phyloP scores from a whole-genome alignment of 1,284 basidiomycete genomes.

The Puccinia triticina region DNA sequence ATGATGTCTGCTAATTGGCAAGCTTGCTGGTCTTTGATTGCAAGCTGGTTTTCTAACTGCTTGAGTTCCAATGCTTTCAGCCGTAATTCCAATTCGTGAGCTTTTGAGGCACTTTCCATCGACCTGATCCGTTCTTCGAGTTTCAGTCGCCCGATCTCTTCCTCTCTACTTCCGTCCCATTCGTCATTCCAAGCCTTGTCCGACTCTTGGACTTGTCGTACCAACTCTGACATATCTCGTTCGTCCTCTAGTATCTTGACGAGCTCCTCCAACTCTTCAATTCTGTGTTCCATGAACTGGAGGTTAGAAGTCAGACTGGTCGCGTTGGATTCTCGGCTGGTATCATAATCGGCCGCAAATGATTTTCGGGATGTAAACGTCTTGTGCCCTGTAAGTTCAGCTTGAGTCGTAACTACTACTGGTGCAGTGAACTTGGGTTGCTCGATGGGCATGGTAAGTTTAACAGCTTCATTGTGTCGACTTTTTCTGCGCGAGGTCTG shows the following conservation, averaged over 20 bases:
- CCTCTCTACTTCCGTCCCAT: slow-evolving; percentile 3
- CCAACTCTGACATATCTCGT: neutral
- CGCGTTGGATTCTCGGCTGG: slow-evolving; percentile 26
- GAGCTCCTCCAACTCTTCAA: slow-evolving; percentile 11
- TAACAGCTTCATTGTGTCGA: neutral
- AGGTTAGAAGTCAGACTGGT: neutral
- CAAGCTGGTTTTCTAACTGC: slow-evolving; percentile 18
- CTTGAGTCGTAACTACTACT: neutral
- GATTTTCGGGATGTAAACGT: slow-evolving; percentile 9
- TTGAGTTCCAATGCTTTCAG: slow-evolving; percentile 15
- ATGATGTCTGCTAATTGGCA: neutral
- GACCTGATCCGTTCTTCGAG: neutral
- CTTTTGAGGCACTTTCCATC: neutral
- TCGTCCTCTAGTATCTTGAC: slow-evolving; percentile 9
- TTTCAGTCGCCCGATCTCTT: neutral
- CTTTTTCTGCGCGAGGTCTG: neutral
- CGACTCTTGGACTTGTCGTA: neutral
- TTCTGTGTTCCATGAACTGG: slow-evolving; percentile 22
- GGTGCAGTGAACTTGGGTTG: neutral
- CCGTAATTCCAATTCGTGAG: neutral
- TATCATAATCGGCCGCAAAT: slow-evolving; percentile 12
- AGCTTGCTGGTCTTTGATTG: slow-evolving; percentile 9
- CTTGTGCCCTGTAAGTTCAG: neutral
- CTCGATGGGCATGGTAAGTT: neutral
- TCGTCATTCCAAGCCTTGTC: neutral